Percentiles rank a stretch among this genome's conserved stretches.
Conservation (phyloP, 768 basidiomycete species). For the Russula sp. region DNA sequence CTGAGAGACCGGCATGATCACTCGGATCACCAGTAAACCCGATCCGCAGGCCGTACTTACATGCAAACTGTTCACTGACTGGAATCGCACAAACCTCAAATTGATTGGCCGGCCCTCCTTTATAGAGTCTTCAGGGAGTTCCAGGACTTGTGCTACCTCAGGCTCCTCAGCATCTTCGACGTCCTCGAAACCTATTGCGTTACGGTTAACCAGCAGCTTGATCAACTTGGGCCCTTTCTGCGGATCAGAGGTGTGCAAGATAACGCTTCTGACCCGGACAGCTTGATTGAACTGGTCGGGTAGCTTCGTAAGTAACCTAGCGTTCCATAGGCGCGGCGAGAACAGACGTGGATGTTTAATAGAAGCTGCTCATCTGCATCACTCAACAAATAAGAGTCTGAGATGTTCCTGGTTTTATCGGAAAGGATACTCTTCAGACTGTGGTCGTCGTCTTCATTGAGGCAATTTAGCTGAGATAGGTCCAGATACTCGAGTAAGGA, state of each 20-base stretch:
- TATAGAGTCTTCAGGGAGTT: constrained; percentile 45
- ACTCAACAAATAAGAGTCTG: constrained; percentile 47
- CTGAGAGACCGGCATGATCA: constrained; percentile 30
- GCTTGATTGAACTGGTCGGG: constrained; percentile 57
- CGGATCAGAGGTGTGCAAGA: constrained; percentile 38
- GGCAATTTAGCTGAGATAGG: constrained; percentile 52
- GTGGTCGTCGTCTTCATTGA: constrained; percentile 56
- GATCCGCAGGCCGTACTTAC: constrained; percentile 36
- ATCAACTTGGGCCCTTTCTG: constrained; percentile 52
- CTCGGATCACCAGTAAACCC: background rate
- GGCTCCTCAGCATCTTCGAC: constrained; percentile 48
- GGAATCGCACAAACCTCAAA: constrained; percentile 64
- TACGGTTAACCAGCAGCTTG: constrained; percentile 58
- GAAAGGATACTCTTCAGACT: constrained; percentile 47
- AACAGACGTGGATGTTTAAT: constrained; percentile 56
- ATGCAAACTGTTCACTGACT: constrained; percentile 58
- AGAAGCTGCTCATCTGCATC: constrained; percentile 72
- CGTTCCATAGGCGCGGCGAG: background rate
- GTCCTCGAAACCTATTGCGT: constrained; percentile 58
- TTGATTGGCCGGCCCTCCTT: constrained; percentile 43
- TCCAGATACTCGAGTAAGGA: constrained; percentile 22
- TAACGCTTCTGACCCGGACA: constrained; percentile 56
- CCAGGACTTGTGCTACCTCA: constrained; percentile 51
- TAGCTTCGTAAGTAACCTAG: background rate
- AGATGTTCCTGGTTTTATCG: constrained; percentile 40